Conservation (phyloP, 768 basidiomycete genomes). For the Mycena amicta region DNA sequence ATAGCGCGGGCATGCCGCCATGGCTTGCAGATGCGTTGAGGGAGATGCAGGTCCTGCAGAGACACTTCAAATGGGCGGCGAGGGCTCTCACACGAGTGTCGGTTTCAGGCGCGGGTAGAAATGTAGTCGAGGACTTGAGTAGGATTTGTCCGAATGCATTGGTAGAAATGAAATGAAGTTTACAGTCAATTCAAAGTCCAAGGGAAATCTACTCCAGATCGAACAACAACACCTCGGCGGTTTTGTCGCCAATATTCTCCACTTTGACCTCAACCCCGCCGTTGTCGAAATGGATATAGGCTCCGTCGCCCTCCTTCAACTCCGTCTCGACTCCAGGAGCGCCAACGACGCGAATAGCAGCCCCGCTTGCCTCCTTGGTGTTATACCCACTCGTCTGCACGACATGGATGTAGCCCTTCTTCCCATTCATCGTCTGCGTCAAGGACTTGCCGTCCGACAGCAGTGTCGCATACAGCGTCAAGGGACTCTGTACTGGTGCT, state of each 20-base stretch:
- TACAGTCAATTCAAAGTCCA: background rate
- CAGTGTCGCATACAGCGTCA: conserved; percentile 77
- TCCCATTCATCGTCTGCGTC: conserved; percentile 50
- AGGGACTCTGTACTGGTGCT: conserved; percentile 72
- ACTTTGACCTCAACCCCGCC: conserved; percentile 44
- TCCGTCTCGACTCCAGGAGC: conserved; percentile 46
- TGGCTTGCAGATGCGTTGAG: background rate
- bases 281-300: conserved; percentile 62
- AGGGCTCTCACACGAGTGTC: background rate
- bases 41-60: background rate
- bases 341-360: conserved; percentile 53
- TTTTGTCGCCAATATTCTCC: conserved; percentile 65
- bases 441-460: conserved; percentile 60
- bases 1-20: too few relatives aligned
- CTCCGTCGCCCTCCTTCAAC: conserved; percentile 86
- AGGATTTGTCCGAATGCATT: background rate
- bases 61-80: background rate
- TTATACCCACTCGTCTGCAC: conserved; percentile 87
- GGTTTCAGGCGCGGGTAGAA: background rate
- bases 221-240: conserved; percentile 82
- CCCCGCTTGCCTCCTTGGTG: conserved; percentile 54
- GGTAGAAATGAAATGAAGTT: background rate
- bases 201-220: conserved; percentile 56
- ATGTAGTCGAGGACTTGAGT: background rate
- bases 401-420: conserved; percentile 82